Evolutionary conservation across 2,329 filamentous ascomycete genomes (phyloP), one percentile per base, ranked within the genome.

Genomic region (Microdochium bolleyi): DNA sequence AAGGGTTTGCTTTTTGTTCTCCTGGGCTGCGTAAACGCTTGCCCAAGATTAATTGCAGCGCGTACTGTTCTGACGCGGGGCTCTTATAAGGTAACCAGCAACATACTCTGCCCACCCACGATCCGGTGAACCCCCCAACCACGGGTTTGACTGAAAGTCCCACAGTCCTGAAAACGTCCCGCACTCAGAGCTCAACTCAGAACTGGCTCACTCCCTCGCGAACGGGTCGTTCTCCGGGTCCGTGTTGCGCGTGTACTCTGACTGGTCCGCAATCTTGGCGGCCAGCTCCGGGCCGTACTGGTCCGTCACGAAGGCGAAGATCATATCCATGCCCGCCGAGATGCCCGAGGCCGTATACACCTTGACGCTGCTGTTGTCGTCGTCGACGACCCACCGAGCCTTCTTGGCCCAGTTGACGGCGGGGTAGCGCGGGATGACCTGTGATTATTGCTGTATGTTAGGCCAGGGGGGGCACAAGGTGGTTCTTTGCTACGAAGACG

Each of bases 381-480:
- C 83, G 65, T 88, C 84, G 0, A 73, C 69, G 0, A 86, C 79
- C 79, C 82, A 88, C 38, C 85, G 73, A 21, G 85, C 85, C 25
- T 74, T 72, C 0, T 72, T 67, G 24, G 84, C 73, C 85, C 85
- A 89, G 0, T 78, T 64, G 0, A 84, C 80, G 0, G 73, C 67
- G 0, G 75, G 72, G 0, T 78, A 74, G 51, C 74, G 66, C 1
- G 68, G 62, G 2, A 68, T 76, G 14, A 55, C 62, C 63, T 65
- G 44, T 14, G 13, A 3, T 3, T 14, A 19, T 4, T 37, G 22
- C 10, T n/a, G 10, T 3, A 22, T 19, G 14, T 3, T 11, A 11
- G 5, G 27, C 11, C 27, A 30, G 27, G n/a, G n/a, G 14, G 30
- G 30, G 30, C 30, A 34, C 30, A 34, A 34, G 30, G 14, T 34